Percentiles rank a stretch among this genome's conserved stretches.
Conservation (phyloP, 2,329 filamentous ascomycete species). For the Neonectria magnoliae region DNA sequence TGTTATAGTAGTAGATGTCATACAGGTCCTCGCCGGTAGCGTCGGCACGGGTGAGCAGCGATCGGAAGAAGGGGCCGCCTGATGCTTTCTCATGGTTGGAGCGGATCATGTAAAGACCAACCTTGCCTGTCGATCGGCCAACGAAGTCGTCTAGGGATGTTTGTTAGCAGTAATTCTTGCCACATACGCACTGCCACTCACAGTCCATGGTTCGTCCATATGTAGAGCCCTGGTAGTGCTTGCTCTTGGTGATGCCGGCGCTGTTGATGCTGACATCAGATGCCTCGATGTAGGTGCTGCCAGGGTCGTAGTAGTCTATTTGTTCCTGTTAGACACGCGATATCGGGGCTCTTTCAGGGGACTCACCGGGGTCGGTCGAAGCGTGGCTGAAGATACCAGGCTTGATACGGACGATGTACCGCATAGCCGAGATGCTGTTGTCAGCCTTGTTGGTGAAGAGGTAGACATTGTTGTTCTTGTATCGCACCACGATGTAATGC, state of each 20-base stretch:
- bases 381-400: constrained; percentile 44
- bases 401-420: constrained; percentile 50
- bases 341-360: accelerated
- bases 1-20: constrained; percentile 56
- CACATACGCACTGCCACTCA: background rate
- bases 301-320: constrained; percentile 46
- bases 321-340: background rate
- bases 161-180: background rate
- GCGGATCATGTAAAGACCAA: constrained; percentile 51
- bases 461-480: constrained; percentile 52
- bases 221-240: constrained; percentile 52
- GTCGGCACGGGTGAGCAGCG: constrained; percentile 49
- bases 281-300: constrained; percentile 48
- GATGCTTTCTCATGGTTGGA: constrained; percentile 55
- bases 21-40: constrained; percentile 52
- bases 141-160: constrained; percentile 48
- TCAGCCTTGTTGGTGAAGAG: constrained; percentile 56
- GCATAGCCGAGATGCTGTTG: constrained; percentile 49
- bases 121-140: constrained; percentile 48
- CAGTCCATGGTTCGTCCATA: constrained; percentile 51
- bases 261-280: constrained; percentile 43
- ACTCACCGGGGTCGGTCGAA: constrained; percentile 34
- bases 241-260: constrained; percentile 49
- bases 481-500: constrained; percentile 49
- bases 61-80: constrained; percentile 52